Conservation (phyloP, 495 filamentous ascomycete genomes). For the Cercophora newfieldiana region DNA sequence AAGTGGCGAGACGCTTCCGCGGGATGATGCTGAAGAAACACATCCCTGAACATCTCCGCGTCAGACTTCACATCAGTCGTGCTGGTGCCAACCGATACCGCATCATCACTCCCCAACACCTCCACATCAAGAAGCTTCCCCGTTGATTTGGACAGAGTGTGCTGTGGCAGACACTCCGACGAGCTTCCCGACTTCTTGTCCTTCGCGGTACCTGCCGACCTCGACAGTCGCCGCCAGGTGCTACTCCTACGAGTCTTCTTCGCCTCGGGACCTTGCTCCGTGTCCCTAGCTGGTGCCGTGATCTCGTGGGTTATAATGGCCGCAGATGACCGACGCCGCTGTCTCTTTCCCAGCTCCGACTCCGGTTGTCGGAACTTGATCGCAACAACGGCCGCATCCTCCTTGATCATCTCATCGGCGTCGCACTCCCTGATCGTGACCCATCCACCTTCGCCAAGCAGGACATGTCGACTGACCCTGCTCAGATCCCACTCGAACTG, state of each 20-base stretch:
- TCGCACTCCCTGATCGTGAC: neutral
- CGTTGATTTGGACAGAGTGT: neutral
- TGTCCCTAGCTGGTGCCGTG: neutral
- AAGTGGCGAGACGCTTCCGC: neutral
- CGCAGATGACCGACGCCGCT: neutral
- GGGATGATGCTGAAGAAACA: constrained; percentile 3
- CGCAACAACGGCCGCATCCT: neutral
- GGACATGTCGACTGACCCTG: neutral
- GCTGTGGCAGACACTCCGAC: neutral
- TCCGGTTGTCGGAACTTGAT: constrained; percentile 4
- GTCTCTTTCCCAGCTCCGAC: neutral
- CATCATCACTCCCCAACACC: neutral
- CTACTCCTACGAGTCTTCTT: neutral
- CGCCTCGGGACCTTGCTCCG: neutral
- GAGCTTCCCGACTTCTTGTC: neutral
- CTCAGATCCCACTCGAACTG: constrained; percentile 7
- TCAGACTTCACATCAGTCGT: neutral
- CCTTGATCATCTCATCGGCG: neutral
- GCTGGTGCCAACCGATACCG: neutral
- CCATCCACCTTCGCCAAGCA: neutral
- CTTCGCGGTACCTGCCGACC: neutral
- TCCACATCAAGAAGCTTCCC: neutral
- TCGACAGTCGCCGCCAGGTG: constrained; percentile 1
- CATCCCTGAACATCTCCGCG: constrained; percentile 5
- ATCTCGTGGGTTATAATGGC: neutral